These are phyloP conservation scores for Salicornia ramosissima DNA, from an alignment of 148 eudicot species.

Conservation along the genomic window DNA sequence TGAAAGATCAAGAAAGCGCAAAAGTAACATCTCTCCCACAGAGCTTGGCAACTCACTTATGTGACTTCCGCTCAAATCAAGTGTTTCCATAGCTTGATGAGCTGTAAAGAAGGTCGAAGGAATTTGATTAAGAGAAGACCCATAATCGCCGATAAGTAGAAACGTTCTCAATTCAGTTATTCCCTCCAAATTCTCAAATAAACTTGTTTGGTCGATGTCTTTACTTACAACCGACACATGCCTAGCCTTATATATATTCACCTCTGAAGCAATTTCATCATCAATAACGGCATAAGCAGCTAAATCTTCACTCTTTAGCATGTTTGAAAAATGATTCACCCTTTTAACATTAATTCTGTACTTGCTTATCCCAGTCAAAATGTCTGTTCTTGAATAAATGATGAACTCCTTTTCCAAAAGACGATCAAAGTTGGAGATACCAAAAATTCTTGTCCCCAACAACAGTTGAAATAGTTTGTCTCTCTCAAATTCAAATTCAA, in stretches of 20 bases:
- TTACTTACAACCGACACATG: slow-evolving; percentile 5
- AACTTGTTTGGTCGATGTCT: neutral
- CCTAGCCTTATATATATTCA: neutral
- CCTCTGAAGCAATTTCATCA: neutral
- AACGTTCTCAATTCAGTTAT: slow-evolving; percentile 1
- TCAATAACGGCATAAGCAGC: neutral
- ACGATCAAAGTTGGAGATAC: neutral
- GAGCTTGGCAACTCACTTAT: slow-evolving; percentile 17
- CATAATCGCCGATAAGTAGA: slow-evolving; percentile 12
- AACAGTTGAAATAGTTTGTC: slow-evolving; percentile 11
- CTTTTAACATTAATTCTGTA: neutral
- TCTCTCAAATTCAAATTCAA: slow-evolving; percentile 12
- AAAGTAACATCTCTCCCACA: neutral
- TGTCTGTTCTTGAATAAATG: neutral
- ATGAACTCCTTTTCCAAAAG: neutral
- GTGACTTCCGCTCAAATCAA: slow-evolving; percentile 19
- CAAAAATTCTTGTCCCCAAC: neutral
- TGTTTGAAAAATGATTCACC: neutral
- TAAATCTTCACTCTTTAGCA: neutral
- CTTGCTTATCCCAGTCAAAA: neutral
- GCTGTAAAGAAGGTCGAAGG: neutral
- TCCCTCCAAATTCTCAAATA: neutral
- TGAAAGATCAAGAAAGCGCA: slow-evolving; percentile 19
- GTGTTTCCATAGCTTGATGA: neutral
- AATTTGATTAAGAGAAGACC: neutral